Base-by-base conservation (phyloP, 225 moss, liverwort and hornwort species). In the Sphagnum tenellum region DNA sequence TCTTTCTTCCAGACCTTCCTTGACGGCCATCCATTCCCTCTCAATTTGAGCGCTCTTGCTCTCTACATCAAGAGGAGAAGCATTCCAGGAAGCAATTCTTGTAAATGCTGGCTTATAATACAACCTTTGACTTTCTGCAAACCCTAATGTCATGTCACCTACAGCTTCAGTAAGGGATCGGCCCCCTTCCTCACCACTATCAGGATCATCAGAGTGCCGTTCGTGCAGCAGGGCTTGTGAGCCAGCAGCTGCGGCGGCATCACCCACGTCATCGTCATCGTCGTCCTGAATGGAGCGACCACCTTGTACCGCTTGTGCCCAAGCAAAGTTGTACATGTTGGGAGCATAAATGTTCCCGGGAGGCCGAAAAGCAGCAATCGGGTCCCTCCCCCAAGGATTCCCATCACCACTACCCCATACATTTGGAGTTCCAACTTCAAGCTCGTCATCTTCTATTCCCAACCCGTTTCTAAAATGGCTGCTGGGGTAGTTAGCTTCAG, bases 251-350 rank as follows among this genome's bases (percentile, higher is more conserved):
- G 45, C 59, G 49, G 68, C 14, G 7, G 64, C 60, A 52, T 9
- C 9, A 52, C 52, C 52, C 10, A 50, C 49, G 47, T 63, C 70
- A 57, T 64, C 68, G 8, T 71, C 67, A 45, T 82, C 78, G 2
- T 67, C 73, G 66, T 69, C 64, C 66, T 81, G 64, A 65, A 89
- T 85, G 73, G 83, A 81, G 47, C 79, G 79, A 61, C 84, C 79
- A 9, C 92, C 93, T 70, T 93, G 82, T 46, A 98, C 93, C 47
- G 89, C 98, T 82, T 90, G 90, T 47, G 98, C 93, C 98, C 98
- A 98, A 5, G 98, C 98, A 65, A 93, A 88, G 63, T 93, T 88
- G 73, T 98, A 98, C 52, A 93, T 74, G 70, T 85, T 92, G 44
- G 92, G 81, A 12, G 85, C 83, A 53, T 92, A 92, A 45, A 74